Evolutionary conservation across 306 rosid species (phyloP).

Genomic region (Mimosa bimucronata): DNA sequence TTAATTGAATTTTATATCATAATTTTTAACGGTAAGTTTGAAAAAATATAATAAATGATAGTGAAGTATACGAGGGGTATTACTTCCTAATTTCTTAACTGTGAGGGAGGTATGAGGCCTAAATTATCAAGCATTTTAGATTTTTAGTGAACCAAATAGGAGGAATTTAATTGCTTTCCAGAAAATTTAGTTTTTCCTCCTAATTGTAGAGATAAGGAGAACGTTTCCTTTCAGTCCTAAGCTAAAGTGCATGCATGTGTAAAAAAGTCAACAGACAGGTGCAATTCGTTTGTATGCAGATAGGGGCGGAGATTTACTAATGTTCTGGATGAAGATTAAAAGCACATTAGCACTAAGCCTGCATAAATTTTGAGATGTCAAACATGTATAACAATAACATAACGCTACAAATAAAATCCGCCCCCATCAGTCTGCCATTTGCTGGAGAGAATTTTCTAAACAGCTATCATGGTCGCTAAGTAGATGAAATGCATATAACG

Average conservation of each 20-base stretch:
- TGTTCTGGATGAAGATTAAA: neutral
- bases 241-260: neutral
- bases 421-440: neutral
- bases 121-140: neutral
- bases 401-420: neutral
- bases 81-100: neutral
- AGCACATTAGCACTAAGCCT: neutral
- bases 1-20: neutral
- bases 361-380: neutral
- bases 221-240: slow-evolving; percentile 2
- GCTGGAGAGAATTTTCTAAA: slow-evolving; percentile 4
- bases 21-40: neutral
- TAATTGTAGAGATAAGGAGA: neutral
- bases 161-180: neutral
- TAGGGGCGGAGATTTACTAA: neutral
- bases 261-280: neutral
- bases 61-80: neutral
- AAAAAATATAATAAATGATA: neutral
- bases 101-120: neutral
- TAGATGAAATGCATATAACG: slow-evolving; percentile 7
- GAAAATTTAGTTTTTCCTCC: neutral
- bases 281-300: neutral
- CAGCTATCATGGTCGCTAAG: slow-evolving; percentile 1
- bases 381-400: neutral
- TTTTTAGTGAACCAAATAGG: neutral